Evolutionary conservation across 78 protist species (phyloP).

Genomic region (Bodo saltans): DNA sequence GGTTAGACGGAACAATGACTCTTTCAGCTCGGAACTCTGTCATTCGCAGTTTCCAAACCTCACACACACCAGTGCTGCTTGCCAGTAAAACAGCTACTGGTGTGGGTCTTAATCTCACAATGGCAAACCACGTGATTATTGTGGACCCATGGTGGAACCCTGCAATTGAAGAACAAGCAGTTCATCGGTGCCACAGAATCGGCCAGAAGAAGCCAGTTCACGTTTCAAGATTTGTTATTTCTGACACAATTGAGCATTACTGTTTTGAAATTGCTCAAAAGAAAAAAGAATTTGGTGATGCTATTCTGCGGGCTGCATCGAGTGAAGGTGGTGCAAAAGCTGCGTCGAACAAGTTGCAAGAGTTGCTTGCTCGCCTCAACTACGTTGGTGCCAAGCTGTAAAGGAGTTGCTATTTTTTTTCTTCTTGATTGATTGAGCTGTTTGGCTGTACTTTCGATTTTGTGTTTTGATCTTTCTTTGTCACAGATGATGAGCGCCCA

Average conservation of each 20-base stretch:
- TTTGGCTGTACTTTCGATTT: no score
- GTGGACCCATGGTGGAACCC: conserved; percentile 91
- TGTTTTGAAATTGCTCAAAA: background rate
- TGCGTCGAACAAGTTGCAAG: no score
- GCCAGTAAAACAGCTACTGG: conserved; percentile 87
- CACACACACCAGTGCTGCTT: conserved; percentile 5
- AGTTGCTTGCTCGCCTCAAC: no score
- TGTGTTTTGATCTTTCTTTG: no score
- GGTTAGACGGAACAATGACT: conserved; percentile 38
- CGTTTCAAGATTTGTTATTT: conserved; percentile 4
- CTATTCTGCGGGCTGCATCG: background rate
- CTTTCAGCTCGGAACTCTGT: background rate
- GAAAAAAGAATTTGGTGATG: conserved; percentile 1
- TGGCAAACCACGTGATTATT: conserved; percentile 71
- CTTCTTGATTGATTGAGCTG: no score
- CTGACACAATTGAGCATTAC: conserved; percentile 23
- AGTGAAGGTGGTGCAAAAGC: no score
- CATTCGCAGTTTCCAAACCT: background rate
- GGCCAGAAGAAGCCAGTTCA: conserved; percentile 45
- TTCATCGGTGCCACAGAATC: conserved; percentile 80
- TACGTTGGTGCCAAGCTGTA: no score
- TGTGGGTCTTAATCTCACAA: conserved; percentile 87
- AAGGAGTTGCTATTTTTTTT: no score
- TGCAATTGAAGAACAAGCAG: conserved; percentile 82
- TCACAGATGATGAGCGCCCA: no score